Evolutionary conservation across 805 yeast species (phyloP), one percentile per base, ranked within the genome.

Genomic region (Saccharomycopsis sp.): DNA sequence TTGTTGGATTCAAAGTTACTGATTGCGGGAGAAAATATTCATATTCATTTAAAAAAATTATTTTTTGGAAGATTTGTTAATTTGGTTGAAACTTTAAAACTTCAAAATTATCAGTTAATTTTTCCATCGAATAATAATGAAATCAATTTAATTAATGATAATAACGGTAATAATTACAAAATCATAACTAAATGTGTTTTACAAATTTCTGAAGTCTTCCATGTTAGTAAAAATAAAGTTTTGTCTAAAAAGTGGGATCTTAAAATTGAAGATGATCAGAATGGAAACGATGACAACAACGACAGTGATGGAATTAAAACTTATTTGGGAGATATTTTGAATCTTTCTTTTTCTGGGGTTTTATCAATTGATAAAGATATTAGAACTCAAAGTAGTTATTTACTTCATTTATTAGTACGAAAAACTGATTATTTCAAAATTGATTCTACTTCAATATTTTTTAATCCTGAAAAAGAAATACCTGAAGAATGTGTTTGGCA

Each of bases 401-500:
- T 40, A 14, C 15, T 44, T 5, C 13, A 18, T 12, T 13, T 28
- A 10, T 17, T 74, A 34, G 58, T 66, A 2, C 52, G 62, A 3
- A 63, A 65, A 27, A 69, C 65, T 50, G 10, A 10, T 3, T 21
- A 34, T 15, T 31, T 31, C 21, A 31, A 31, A 20, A 6, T 10
- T 31, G 21, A 9, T 5, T 5, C 8, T 31, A n/a, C 5, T 10
- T 9, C 9, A 5, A 20, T 20, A 10, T 13, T 34, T 15, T 20
- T 21, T 25, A 15, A 20, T 19, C 29, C 28, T 20, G 37, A 34
- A 34, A 21, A 15, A 21, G 15, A n/a, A 29, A 10, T 34, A 2
- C 37, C 37, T 23, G 37, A 20, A 20, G 72, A 74, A 44, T 63
- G 70, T 33, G 61, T 70, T 3, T 68, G 67, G 25, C 73, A 70